These are phyloP conservation scores for Lachnellula arida DNA, from an alignment of 2,329 filamentous ascomycete species.

Conservation along the genomic window DNA sequence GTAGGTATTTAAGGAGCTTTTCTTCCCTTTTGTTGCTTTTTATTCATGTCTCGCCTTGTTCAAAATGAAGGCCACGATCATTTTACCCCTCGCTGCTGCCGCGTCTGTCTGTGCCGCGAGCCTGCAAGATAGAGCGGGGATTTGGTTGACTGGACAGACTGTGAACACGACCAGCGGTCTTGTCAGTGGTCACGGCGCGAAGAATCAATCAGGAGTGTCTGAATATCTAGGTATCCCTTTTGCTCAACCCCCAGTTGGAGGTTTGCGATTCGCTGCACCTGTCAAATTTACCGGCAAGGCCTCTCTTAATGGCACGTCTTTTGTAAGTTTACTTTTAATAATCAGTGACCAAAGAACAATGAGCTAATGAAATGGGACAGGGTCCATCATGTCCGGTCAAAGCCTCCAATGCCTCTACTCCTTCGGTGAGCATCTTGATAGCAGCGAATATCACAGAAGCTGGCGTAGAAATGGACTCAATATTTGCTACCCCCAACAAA, in stretches of 20 bases:
- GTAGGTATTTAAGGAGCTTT: too few species aligned
- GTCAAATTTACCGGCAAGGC: constrained; percentile 14
- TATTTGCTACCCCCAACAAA: constrained; percentile 2
- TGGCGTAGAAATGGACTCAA: constrained; percentile 10
- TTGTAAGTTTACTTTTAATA: constrained; percentile 7
- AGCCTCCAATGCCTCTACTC: neutral
- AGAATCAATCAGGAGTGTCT: constrained; percentile 16
- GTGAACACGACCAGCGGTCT: constrained; percentile 19
- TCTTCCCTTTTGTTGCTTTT: neutral
- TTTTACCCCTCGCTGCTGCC: neutral
- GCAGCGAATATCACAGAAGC: constrained; percentile 22
- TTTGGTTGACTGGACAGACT: constrained; percentile 10
- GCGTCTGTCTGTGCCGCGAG: neutral
- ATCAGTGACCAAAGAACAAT: constrained; percentile 3
- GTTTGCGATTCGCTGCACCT: constrained; percentile 35
- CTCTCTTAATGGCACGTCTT: constrained; percentile 12
- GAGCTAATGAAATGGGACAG: constrained; percentile 14
- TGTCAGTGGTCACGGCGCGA: constrained; percentile 19
- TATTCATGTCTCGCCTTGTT: neutral
- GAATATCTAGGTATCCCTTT: constrained; percentile 38
- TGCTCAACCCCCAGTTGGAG: constrained; percentile 34
- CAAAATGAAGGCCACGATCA: neutral
- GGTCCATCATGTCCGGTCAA: constrained; percentile 18
- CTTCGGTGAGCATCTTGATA: neutral
- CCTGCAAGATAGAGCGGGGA: neutral